Evolutionary conservation across 768 basidiomycete species (phyloP).

Genomic region (Hygrophoropsis aurantiaca): DNA sequence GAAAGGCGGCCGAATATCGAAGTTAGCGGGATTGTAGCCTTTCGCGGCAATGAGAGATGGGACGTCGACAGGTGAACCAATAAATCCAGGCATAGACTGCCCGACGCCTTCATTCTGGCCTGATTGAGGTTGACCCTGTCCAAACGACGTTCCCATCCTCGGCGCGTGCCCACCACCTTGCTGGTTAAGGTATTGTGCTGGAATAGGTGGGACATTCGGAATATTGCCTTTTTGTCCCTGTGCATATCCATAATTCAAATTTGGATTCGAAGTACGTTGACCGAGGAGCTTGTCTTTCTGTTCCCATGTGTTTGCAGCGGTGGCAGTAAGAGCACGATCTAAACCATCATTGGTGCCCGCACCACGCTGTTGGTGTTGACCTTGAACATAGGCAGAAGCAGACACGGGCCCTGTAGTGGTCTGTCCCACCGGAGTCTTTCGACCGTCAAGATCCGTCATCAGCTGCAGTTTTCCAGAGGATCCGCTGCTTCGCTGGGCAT

Average conservation of each 20-base stretch:
- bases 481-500: slow-evolving; percentile 36
- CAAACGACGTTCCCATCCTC: slow-evolving; percentile 39
- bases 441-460: slow-evolving; percentile 63
- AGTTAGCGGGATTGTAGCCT: slow-evolving; percentile 87
- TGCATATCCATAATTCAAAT: slow-evolving; percentile 61
- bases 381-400: slow-evolving; percentile 34
- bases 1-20: slow-evolving; percentile 78
- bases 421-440: slow-evolving; percentile 56
- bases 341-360: slow-evolving; percentile 25
- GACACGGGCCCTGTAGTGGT: slow-evolving; percentile 47
- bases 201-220: slow-evolving; percentile 72
- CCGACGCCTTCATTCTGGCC: slow-evolving; percentile 22
- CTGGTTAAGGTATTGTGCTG: slow-evolving; percentile 70
- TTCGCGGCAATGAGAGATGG: slow-evolving; percentile 82
- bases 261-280: slow-evolving; percentile 66
- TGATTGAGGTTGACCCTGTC: slow-evolving; percentile 25
- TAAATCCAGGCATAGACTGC: slow-evolving; percentile 47
- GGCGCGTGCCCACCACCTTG: slow-evolving; percentile 34
- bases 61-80: slow-evolving; percentile 77
- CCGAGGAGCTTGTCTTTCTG: slow-evolving; percentile 60
- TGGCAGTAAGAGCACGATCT: slow-evolving; percentile 36
- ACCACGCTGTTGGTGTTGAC: slow-evolving; percentile 38
- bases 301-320: slow-evolving; percentile 55
- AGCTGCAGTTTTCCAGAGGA: slow-evolving; percentile 53
- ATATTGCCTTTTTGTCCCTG: slow-evolving; percentile 38